Evolutionary conservation across 805 yeast genomes (phyloP).

Genomic region (Komagataella pseudopastoris): DNA sequence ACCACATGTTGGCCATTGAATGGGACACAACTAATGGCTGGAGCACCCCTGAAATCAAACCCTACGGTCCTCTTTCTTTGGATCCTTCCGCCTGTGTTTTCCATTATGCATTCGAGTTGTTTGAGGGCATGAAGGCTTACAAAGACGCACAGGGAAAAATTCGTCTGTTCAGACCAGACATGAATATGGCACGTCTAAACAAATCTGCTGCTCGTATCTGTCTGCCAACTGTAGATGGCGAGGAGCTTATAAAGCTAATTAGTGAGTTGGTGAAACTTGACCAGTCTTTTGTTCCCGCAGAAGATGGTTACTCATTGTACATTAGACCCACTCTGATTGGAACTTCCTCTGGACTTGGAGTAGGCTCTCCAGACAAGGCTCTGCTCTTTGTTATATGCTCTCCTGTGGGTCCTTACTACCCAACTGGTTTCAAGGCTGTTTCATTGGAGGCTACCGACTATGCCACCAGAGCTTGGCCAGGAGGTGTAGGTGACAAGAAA

Average conservation of each 20-base stretch:
- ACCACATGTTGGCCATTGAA: slow-evolving; percentile 78
- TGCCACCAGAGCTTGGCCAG: slow-evolving; percentile 99
- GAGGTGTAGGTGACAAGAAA: slow-evolving; percentile 93
- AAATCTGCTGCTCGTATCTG: slow-evolving; percentile 80
- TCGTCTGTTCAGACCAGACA: slow-evolving; percentile 83
- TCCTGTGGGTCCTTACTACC: slow-evolving; percentile 94
- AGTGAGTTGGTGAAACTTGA: slow-evolving; percentile 69
- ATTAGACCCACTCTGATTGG: slow-evolving; percentile 94
- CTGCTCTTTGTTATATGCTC: slow-evolving; percentile 78
- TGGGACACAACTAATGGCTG: slow-evolving; percentile 76
- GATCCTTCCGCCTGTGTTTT: slow-evolving; percentile 88
- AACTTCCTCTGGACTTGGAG: slow-evolving; percentile 82
- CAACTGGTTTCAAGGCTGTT: slow-evolving; percentile 94
- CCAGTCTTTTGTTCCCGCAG: slow-evolving; percentile 66
- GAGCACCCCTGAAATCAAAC: slow-evolving; percentile 80
- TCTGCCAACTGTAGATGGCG: slow-evolving; percentile 74
- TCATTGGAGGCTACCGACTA: slow-evolving; percentile 88
- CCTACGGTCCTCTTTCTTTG: slow-evolving; percentile 60
- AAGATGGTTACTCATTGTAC: slow-evolving; percentile 83
- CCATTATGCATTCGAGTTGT: slow-evolving; percentile 90
- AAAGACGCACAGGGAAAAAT: slow-evolving; percentile 45
- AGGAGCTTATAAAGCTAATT: slow-evolving; percentile 62
- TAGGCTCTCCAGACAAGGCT: slow-evolving; percentile 70
- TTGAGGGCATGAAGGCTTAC: slow-evolving; percentile 95
- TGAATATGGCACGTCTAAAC: slow-evolving; percentile 87